Evolutionary conservation across 352 stramenopile species (phyloP), one percentile per base, ranked within the genome.

Genomic region (Phytophthora kernoviae): DNA sequence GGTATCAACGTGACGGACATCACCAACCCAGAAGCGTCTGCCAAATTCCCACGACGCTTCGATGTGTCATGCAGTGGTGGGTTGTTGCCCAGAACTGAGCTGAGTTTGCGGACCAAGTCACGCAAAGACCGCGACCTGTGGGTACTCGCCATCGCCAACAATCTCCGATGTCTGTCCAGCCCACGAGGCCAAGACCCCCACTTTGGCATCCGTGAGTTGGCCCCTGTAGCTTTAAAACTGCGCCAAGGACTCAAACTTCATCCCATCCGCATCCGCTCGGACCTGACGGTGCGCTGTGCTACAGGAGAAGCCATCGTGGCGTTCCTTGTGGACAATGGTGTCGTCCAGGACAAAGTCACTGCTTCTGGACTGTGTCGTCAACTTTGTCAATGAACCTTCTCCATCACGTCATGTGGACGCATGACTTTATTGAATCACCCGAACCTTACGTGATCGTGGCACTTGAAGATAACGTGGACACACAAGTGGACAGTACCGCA

Each of bases 401-500:
- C 32, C 86, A 95, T 60, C 86, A 95, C 69, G 76, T 93, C 37
- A 76, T 91, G 52, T 95, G 86, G 86, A 79, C 90, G 44, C 87
- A 88, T 26, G 84, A 91, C 54, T 95, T 95, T 60, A 65, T 82
- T n/a, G 84, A 93, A 53, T 87, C 77, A 17, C 65, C 69, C 37
- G 86, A 95, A 50, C 79, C 84, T 18, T 95, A 82, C 63, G 85
- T 81, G 49, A 79, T 95, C 58, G 68, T 64, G 3, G 68, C 84
- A 14, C 39, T 87, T 24, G 71, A 88, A 30, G 71, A 81, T 41
- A 79, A 91, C 20, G 37, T 43, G 2, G 59, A 59, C 26, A 21
- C 7, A 33, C 20, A 46, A 2, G 2, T 45, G 21, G 55, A 65
- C 11, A 49, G 42, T 41, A 4, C 37, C 15, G 27, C 30, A 0